phyloP scores from a whole-genome alignment of 257 asterid genomes.

The Agastache rugosa region DNA sequence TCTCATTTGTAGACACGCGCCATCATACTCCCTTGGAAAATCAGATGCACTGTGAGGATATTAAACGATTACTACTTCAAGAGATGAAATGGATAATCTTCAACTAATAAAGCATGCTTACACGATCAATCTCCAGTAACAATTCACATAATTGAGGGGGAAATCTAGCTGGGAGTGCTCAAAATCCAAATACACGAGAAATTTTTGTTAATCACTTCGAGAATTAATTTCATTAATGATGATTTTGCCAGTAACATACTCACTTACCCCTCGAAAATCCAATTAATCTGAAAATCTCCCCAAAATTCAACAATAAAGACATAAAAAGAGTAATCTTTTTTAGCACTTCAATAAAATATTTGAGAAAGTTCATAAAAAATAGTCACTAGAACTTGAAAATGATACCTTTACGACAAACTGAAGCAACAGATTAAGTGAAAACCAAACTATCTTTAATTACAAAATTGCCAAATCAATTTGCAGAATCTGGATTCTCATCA shows the following conservation, averaged over 20 bases:
- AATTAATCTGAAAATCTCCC: constrained; percentile 24
- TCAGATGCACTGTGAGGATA: constrained; percentile 79
- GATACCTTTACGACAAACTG: constrained; percentile 50
- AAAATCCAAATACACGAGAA: neutral
- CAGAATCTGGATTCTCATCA: constrained; percentile 19
- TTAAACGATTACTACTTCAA: constrained; percentile 18
- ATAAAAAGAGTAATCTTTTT: too few species aligned
- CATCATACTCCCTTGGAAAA: constrained; percentile 82
- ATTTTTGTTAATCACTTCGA: constrained; percentile 2
- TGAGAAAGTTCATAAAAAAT: constrained; percentile 29
- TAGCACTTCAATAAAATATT: neutral
- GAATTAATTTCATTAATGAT: constrained; percentile 1
- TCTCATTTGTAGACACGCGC: constrained; percentile 95
- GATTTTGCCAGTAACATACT: neutral
- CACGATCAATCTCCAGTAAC: neutral
- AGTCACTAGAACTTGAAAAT: constrained; percentile 44
- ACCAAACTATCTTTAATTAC: constrained; percentile 44
- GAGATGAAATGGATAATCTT: neutral
- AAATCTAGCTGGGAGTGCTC: constrained; percentile 4
- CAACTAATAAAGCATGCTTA: constrained; percentile 17
- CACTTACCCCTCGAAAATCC: constrained; percentile 26
- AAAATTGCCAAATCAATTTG: constrained; percentile 35
- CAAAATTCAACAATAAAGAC: constrained; percentile 15
- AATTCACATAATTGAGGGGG: neutral
- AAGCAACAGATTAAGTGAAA: constrained; percentile 63